These are phyloP conservation scores for Gaertneriomyces semiglobifer DNA, from an alignment of 192 early-diverging fungal species.

Conservation along the genomic window DNA sequence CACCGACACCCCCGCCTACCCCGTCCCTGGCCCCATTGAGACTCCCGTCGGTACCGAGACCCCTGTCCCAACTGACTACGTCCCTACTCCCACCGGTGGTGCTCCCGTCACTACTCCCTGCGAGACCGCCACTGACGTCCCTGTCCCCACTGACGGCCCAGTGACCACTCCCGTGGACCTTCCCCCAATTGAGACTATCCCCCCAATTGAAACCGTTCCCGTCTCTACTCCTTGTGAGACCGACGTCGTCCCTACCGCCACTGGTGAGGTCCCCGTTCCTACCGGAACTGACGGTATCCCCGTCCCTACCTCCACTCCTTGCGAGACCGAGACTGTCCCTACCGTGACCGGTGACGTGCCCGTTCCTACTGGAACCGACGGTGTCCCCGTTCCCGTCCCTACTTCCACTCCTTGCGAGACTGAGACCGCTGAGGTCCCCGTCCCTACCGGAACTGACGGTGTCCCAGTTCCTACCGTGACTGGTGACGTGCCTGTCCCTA, in stretches of 20 bases:
- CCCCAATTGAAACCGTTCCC: background rate
- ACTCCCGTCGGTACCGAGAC: conserved; percentile 5
- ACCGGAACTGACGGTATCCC: background rate
- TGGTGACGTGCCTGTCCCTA: too few relatives aligned
- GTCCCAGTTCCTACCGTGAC: too few relatives aligned
- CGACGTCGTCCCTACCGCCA: too few relatives aligned
- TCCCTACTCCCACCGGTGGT: background rate
- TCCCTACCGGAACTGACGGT: too few relatives aligned
- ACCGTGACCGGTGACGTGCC: too few relatives aligned
- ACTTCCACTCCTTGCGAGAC: too few relatives aligned
- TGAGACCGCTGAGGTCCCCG: too few relatives aligned
- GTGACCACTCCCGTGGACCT: background rate
- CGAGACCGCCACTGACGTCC: background rate
- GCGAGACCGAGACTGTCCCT: background rate
- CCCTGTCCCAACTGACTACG: background rate
- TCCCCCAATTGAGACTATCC: background rate
- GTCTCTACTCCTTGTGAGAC: background rate
- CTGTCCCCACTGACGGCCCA: background rate
- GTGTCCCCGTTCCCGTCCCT: too few relatives aligned
- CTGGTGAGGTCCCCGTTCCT: background rate
- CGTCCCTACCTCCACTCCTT: background rate
- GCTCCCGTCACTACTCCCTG: too few relatives aligned
- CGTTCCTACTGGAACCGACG: too few relatives aligned
- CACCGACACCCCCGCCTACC: background rate
- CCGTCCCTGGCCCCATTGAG: background rate